Evolutionary conservation across 495 filamentous ascomycete genomes (phyloP).

Genomic region (Penicillium bialowiezense): DNA sequence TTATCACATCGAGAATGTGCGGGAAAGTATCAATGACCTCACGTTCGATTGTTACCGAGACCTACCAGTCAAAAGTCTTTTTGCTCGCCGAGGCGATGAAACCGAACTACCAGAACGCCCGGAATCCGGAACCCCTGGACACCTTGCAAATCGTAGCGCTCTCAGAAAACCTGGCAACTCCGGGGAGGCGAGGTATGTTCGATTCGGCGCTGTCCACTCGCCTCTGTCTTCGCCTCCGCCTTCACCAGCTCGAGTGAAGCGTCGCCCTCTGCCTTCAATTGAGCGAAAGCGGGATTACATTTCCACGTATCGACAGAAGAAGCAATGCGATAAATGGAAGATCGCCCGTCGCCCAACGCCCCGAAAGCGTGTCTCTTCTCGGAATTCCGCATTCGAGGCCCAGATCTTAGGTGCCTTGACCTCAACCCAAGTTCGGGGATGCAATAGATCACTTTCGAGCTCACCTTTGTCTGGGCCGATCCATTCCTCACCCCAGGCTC

Average conservation of each 20-base stretch:
- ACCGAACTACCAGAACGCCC: too few species aligned
- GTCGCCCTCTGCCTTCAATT: constrained; percentile 8
- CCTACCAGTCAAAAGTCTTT: constrained; percentile 4
- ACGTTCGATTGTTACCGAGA: constrained; percentile 17
- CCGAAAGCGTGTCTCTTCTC: constrained; percentile 6
- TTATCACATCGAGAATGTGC: constrained; percentile 1
- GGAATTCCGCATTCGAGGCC: too few species aligned
- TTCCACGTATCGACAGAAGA: constrained; percentile 11
- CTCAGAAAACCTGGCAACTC: not conserved
- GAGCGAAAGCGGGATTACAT: constrained; percentile 16
- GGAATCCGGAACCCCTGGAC: too few species aligned
- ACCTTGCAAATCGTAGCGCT: not conserved
- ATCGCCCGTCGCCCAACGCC: not conserved
- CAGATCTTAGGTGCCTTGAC: too few species aligned
- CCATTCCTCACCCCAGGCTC: too few species aligned
- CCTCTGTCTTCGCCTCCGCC: not conserved
- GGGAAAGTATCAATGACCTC: constrained; percentile 1
- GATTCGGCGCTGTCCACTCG: constrained; percentile 11
- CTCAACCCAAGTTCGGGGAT: too few species aligned
- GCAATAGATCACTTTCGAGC: too few species aligned
- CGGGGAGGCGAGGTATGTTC: constrained; percentile 11
- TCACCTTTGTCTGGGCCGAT: too few species aligned
- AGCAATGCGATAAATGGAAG: constrained; percentile 22
- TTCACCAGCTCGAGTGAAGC: not conserved
- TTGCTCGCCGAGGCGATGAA: not conserved